These are phyloP conservation scores for Plasmodium coatneyi DNA, from an alignment of 169 alveolate species.

Conservation along the genomic window DNA sequence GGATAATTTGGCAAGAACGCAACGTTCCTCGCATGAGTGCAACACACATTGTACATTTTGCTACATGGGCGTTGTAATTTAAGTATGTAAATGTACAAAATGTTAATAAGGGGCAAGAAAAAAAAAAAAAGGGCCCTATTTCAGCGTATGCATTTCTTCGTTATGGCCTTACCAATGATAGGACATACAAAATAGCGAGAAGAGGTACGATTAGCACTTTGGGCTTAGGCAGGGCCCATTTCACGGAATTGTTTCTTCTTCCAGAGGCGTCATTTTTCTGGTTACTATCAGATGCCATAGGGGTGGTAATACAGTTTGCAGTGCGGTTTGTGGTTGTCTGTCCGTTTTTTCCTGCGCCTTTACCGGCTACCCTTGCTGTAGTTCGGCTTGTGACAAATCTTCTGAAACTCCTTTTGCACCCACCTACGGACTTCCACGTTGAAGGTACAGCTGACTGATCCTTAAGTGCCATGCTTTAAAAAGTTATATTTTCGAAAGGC, in stretches of 20 bases:
- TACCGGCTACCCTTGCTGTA: background rate
- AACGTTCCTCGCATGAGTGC: background rate
- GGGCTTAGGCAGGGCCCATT: background rate
- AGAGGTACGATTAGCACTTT: background rate
- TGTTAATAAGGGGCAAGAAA: background rate
- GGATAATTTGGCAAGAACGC: background rate
- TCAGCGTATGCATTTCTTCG: background rate
- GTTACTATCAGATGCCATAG: background rate
- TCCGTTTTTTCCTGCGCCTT: background rate
- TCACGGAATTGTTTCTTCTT: background rate
- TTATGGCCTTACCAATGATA: background rate
- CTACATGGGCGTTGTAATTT: background rate
- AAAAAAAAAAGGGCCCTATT: background rate
- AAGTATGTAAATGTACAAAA: background rate
- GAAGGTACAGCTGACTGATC: background rate
- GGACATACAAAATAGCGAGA: background rate
- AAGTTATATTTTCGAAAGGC: background rate
- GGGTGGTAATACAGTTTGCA: background rate
- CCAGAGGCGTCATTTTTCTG: background rate
- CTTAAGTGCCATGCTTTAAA: background rate
- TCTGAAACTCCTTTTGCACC: background rate
- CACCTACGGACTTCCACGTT: background rate
- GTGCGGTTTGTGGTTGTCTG: background rate
- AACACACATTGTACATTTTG: background rate
- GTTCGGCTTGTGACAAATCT: background rate